phyloP scores from a whole-genome alignment of 768 basidiomycete species.

The Tricholoma flavovirens region DNA sequence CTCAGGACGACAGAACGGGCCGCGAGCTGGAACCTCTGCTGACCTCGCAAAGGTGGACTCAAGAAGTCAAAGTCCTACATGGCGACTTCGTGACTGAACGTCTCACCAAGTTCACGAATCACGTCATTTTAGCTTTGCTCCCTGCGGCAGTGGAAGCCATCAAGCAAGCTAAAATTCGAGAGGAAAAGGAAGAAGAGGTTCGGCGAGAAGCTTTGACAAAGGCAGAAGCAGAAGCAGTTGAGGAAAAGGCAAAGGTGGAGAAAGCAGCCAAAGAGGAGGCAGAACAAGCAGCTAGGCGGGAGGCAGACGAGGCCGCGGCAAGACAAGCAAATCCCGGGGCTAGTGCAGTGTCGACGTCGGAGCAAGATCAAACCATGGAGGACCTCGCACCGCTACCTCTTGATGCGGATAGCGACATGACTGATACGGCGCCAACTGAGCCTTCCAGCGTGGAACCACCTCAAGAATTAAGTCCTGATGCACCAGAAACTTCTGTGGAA shows the following conservation, averaged over 20 bases:
- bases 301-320: constrained; percentile 7
- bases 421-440: constrained; percentile 29
- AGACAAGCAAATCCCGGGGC: constrained; percentile 4
- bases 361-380: constrained; percentile 29
- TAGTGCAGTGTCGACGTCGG: constrained; percentile 5
- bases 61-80: constrained; percentile 79
- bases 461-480: constrained; percentile 12
- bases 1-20: constrained; percentile 36
- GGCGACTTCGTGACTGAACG: constrained; percentile 69
- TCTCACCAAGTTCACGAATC: constrained; percentile 59
- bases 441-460: constrained; percentile 1
- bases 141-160: constrained; percentile 73
- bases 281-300: constrained; percentile 17
- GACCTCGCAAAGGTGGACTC: constrained; percentile 83
- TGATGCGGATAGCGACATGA: constrained; percentile 49
- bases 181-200: constrained; percentile 46
- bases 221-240: constrained; percentile 32
- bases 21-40: constrained; percentile 74
- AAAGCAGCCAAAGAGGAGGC: constrained; percentile 28
- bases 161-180: constrained; percentile 49
- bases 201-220: constrained; percentile 34
- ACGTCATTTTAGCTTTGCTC: constrained; percentile 66
- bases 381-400: constrained; percentile 19
- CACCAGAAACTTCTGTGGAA: constrained; percentile 15
- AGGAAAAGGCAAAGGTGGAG: constrained; percentile 27